Base-by-base conservation (phyloP, 345 rosid species). In the Syzygium aqueum region DNA sequence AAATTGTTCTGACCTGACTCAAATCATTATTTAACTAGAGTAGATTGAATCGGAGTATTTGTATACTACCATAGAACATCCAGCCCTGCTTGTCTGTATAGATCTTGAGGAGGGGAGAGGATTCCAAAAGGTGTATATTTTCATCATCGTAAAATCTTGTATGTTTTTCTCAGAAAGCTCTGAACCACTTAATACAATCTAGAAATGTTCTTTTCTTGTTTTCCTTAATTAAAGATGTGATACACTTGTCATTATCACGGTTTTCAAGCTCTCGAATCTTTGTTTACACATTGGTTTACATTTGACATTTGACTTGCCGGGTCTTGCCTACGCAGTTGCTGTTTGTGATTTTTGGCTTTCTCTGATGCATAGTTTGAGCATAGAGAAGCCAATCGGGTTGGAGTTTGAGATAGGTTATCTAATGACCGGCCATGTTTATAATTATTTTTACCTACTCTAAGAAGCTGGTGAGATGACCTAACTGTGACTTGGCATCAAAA, bases 61-160 rank as follows among this genome's bases (percentile, higher is more conserved):
- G 91, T 88, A 91, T 89, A 92, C 89, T 85, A 52, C 88, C 67
- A 80, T 67, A 56, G 85, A 86, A 85, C 86, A 56, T 84, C 61
- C 90, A 33, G 85, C 89, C 88, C 88, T 85, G 85, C 86, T 85
- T 89, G 86, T 84, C 53, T 93, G 94, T 92, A 92, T 90, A 90
- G 92, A 80, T 87, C 90, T 51, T 89, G 80, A 27, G 77, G 56
- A 52, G 87, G 87, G 87, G 85, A 16, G 33, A 82, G 87, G 49
- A 77, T 51, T 40, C 78, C 84, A 28, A 17, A 87, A 88, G 80
- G 82, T 92, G 91, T 89, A 92, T 73, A 73, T 73, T 73, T 73
- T 73, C 82, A 73, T 73, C 15, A 14, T 73, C 0, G 27, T 73
- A 19, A 33, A 87, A 89, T 92, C 86, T 87, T 30, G 52, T 84